Evolutionary conservation across 305 asterid genomes (phyloP), one percentile per base, ranked within the genome.

Genomic region (Fraxinus baroniana): DNA sequence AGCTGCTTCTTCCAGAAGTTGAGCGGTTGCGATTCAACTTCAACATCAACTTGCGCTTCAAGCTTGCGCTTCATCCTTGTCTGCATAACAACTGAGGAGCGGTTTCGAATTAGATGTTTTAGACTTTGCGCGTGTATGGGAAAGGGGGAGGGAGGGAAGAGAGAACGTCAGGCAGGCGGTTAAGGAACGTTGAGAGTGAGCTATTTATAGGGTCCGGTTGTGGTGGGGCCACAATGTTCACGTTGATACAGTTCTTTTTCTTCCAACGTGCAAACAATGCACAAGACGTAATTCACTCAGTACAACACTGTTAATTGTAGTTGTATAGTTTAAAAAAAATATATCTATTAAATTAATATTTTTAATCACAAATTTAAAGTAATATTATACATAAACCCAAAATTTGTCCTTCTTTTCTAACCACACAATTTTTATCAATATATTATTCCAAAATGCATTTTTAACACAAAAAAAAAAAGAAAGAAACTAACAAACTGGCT

Each of bases 31-130:
- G 79, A 83, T 28, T 80, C 86, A 78, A 24, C 74, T 79, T 79
- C 86, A 41, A 26, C 72, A 32, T 37, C 39, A 80, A 60, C 74
- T 79, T 15, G 79, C 55, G 82, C 41, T 68, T 13, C 83, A 77
- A 84, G 85, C 87, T 88, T 88, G n/a, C 92, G 91, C 90, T 89
- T 90, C 93, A 89, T 90, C 75, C 83, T 8, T 76, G 84, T 18
- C 60, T 78, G 76, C 37, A 66, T 30, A 83, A 64, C 13, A 39
- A 74, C 7, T 76, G 74, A 46, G 30, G 77, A 64, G 81, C 30
- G 82, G 83, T 80, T 9, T 71, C 80, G 79, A 81, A 80, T 81
- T 44, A 17, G 77, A 37, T 37, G 81, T 72, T 72, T 77, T 64
- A 62, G 83, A 79, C 62, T 77, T 28, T 85, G 32, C 66, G 86